A percentile compares a stretch with the other conserved stretches of the same genome.
Conservation (phyloP, 306 rosid species). For the Erythrophleum fordii region DNA sequence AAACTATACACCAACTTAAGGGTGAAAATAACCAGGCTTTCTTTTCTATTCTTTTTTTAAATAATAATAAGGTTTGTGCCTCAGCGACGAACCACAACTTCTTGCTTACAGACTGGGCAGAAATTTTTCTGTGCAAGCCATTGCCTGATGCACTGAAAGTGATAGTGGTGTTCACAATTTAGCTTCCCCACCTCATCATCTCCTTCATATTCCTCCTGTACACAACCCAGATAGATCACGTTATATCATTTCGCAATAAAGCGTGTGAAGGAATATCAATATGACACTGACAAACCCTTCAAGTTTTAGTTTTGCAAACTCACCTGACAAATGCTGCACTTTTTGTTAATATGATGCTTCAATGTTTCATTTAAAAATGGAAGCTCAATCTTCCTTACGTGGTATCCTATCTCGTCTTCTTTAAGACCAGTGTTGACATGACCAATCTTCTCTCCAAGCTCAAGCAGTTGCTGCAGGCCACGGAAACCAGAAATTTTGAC, state of each 20-base stretch:
- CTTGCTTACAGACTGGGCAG: slow-evolving; percentile 92
- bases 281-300: not conserved
- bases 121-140: slow-evolving; percentile 88
- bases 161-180: slow-evolving; percentile 82
- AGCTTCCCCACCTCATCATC: slow-evolving; percentile 89
- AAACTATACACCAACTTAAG: slow-evolving; percentile 67
- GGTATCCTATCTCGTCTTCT: slow-evolving; percentile 74
- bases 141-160: slow-evolving; percentile 77
- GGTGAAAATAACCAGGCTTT: slow-evolving; percentile 23
- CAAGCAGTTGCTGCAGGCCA: slow-evolving; percentile 75
- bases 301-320: slow-evolving; percentile 28
- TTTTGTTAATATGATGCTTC: slow-evolving; percentile 64
- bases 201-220: slow-evolving; percentile 88
- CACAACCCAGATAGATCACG: slow-evolving; percentile 23
- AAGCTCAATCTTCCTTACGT: slow-evolving; percentile 60
- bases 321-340: slow-evolving; percentile 95
- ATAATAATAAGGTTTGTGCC: not conserved
- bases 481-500: slow-evolving; percentile 22
- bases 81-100: slow-evolving; percentile 59
- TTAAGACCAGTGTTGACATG: slow-evolving; percentile 85
- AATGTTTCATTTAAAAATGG: slow-evolving; percentile 50
- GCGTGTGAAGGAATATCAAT: not conserved
- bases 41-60: not conserved
- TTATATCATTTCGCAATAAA: slow-evolving; percentile 2
- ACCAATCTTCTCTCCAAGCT: slow-evolving; percentile 90